Evolutionary conservation across 148 eudicot genomes (phyloP), one percentile per base, ranked within the genome.

Genomic region (Diospyros kaki): DNA sequence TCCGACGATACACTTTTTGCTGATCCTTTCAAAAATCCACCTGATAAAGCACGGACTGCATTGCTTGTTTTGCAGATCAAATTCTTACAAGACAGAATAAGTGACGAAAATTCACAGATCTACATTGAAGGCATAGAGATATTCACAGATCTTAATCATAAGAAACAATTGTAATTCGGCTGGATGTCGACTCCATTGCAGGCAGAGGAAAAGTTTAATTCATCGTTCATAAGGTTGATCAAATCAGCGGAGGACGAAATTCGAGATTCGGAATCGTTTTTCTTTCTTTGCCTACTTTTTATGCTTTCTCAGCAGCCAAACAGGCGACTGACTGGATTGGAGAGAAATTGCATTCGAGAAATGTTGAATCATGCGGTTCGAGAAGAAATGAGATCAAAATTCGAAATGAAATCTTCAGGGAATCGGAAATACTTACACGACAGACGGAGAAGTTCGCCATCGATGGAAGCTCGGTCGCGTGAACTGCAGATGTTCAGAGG

Each of bases 361-460:
- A 43, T 45, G 6, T 4, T 48, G 52, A 48, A 48, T 48, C 52
- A 48, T 0, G 4, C 6, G 8, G 52, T 48, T 48, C 8, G 28
- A 28, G 42, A 6, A 64, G 4, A 13, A 43, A n/a, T 45, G 69
- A 18, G 43, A 13, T 43, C 40, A 50, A 39, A 45, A 44, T 44
- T 66, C 52, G 18, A 6, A 15, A 43, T 17, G 12, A 2, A 64
- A 18, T 13, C 10, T 28, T 14, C 11, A 44, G 38, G 42, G 67
- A 13, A 46, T 11, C 46, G 13, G 67, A 64, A 46, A 10, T 0
- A 50, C 69, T 66, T 66, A 66, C 69, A 45, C 52, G 69, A 50
- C 45, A 66, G 69, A 4, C 5, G 28, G 45, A 13, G 8, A 46
- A 65, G 68, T 51, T 43, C 51, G 68, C 68, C 68, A 65, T 65